Conservation (phyloP, 2,329 filamentous ascomycete species). For the Lasiodiplodia sp. region DNA sequence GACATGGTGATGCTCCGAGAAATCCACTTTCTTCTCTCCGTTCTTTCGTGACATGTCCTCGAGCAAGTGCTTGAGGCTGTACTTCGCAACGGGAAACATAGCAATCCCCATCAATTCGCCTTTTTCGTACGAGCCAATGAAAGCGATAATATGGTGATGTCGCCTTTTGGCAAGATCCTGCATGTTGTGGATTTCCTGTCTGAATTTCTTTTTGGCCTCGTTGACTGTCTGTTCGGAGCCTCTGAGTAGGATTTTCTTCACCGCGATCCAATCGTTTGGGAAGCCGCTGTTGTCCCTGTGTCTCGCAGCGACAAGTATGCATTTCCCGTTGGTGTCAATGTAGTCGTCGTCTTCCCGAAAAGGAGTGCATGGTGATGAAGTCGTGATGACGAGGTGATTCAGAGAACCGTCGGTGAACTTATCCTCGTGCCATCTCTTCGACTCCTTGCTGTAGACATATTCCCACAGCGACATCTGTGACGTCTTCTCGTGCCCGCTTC, state of each 20-base stretch:
- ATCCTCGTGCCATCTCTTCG: neutral
- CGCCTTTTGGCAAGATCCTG: neutral
- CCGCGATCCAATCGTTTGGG: neutral
- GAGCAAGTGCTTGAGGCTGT: neutral
- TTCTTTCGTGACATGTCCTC: neutral
- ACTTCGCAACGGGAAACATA: neutral
- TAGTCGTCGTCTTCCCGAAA: neutral
- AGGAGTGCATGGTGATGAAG: neutral
- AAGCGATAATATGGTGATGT: neutral
- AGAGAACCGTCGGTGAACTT: neutral
- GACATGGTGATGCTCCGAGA: neutral
- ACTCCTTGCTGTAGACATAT: neutral
- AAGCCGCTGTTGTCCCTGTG: neutral
- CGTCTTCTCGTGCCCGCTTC: neutral
- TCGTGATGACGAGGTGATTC: neutral
- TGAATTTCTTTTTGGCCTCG: neutral
- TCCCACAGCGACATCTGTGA: neutral
- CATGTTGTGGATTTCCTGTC: neutral
- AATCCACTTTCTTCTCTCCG: neutral
- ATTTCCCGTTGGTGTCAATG: neutral
- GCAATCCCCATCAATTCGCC: neutral
- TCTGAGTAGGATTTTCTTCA: neutral
- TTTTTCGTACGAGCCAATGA: neutral
- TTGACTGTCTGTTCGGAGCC: neutral
- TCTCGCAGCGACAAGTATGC: neutral